These are phyloP conservation scores for Huntiella bhutanensis DNA, from an alignment of 2,329 filamentous ascomycete species.

Conservation along the genomic window DNA sequence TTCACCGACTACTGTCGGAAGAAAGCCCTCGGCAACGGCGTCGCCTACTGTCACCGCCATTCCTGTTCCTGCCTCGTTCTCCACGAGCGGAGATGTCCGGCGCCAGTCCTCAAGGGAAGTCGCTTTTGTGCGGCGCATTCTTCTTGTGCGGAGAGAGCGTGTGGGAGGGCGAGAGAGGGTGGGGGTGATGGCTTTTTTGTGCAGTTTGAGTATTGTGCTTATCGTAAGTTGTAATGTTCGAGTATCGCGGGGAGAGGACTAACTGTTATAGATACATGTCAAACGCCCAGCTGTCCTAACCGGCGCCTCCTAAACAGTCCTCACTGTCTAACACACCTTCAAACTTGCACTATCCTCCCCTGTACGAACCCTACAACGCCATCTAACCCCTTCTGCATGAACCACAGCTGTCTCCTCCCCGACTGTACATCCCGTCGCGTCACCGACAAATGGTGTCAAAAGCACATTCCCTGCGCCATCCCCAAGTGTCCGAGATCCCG, in stretches of 20 bases:
- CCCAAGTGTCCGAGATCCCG: constrained; percentile 10
- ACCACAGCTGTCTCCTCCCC: constrained; percentile 11
- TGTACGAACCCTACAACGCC: constrained; percentile 10
- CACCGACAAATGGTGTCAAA: constrained; percentile 12
- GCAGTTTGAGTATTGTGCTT: too few relatives aligned
- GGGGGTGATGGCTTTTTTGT: too few relatives aligned
- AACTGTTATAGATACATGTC: constrained; percentile 12
- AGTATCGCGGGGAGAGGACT: too few relatives aligned
- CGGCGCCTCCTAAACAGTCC: constrained; percentile 7
- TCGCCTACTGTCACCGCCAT: constrained; percentile 1
- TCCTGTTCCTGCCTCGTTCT: neutral
- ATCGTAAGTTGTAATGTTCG: too few relatives aligned
- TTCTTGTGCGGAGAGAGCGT: neutral
- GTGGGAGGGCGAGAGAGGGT: too few relatives aligned
- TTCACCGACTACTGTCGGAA: constrained; percentile 1
- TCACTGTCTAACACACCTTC: constrained; percentile 12
- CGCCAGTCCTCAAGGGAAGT: neutral
- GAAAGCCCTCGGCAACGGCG: neutral
- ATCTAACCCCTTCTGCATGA: constrained; percentile 10
- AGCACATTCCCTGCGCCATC: constrained; percentile 12
- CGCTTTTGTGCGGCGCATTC: neutral
- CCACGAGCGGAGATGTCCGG: neutral
- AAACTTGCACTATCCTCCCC: constrained; percentile 11
- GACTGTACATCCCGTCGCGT: constrained; percentile 12
- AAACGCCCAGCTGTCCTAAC: constrained; percentile 9